Evolutionary conservation across 176 grass and related monocot species (phyloP).

Genomic region (Echinochloa phyllopogon): DNA sequence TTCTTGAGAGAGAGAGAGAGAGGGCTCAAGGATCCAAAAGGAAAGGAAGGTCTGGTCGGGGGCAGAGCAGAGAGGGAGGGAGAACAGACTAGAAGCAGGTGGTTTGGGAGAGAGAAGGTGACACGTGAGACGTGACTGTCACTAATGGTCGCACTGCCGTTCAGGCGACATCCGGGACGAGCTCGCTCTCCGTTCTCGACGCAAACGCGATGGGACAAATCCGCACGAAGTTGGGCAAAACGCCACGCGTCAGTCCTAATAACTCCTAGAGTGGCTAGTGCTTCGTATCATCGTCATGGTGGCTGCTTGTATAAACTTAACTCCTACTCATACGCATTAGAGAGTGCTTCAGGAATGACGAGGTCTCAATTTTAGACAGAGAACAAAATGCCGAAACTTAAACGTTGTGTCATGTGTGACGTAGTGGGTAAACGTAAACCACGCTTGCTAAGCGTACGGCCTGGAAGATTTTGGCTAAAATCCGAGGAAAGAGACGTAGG

Average conservation of each 20-base stretch:
- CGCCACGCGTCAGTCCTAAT: neutral
- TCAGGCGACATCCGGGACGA: no score
- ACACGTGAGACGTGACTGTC: no score
- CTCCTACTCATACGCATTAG: neutral
- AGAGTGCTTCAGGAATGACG: neutral
- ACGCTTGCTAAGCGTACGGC: no score
- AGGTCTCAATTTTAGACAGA: neutral
- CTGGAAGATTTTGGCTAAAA: no score
- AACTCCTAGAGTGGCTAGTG: neutral
- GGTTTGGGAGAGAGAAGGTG: no score
- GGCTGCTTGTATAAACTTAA: neutral
- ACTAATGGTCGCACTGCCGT: no score
- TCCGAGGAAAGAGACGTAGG: no score
- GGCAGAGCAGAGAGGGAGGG: no score
- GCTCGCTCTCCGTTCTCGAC: neutral
- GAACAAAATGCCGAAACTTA: neutral
- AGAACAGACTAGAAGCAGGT: no score
- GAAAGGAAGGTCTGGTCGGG: conserved; percentile 6
- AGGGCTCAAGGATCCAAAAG: conserved; percentile 9
- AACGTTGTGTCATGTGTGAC: neutral
- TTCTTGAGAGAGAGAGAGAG: neutral
- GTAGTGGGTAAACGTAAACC: neutral
- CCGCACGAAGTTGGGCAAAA: neutral
- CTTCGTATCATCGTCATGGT: neutral
- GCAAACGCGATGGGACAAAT: neutral